phyloP scores from a whole-genome alignment of 257 asterid genomes.

The Salvia miltiorrhiza region DNA sequence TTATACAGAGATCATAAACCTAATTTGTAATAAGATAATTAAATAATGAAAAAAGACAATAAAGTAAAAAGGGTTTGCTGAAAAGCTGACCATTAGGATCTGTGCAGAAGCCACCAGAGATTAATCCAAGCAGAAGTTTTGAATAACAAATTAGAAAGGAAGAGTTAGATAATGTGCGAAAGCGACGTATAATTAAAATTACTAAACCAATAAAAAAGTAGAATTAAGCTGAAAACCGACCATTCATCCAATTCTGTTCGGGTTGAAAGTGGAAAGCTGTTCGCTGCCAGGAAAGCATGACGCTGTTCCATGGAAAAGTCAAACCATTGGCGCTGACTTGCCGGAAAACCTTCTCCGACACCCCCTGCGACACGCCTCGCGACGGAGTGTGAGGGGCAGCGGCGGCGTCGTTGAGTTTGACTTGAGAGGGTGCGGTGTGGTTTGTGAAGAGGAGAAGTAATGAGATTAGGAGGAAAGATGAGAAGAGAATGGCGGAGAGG shows the following conservation, averaged over 20 bases:
- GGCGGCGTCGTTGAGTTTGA: slow-evolving; percentile 1
- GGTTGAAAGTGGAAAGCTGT: slow-evolving; percentile 76
- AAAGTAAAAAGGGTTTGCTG: not conserved
- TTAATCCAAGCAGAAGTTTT: slow-evolving; percentile 10
- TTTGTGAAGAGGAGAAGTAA: slow-evolving; percentile 14
- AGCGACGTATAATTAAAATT: not conserved
- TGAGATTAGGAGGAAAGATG: slow-evolving; percentile 33
- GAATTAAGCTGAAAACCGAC: slow-evolving; percentile 20
- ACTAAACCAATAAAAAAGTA: not conserved
- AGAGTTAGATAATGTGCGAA: not conserved
- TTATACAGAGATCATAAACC: not conserved
- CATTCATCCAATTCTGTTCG: slow-evolving; percentile 68
- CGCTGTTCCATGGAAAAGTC: slow-evolving; percentile 53
- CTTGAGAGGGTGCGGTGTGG: slow-evolving; percentile 14
- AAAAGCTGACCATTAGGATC: slow-evolving; percentile 75
- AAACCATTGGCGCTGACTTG: slow-evolving; percentile 21
- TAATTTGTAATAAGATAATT: too few species aligned
- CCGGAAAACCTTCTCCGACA: slow-evolving; percentile 65
- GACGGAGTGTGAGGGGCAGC: slow-evolving; percentile 21
- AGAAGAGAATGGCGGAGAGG: slow-evolving; percentile 36
- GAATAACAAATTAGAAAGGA: not conserved
- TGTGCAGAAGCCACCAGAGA: slow-evolving; percentile 35
- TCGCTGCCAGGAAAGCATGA: slow-evolving; percentile 72
- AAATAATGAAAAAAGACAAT: not conserved
- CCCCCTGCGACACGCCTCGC: slow-evolving; percentile 66